Conservation (phyloP, 2,329 filamentous ascomycete species). For the Stagonosporopsis chrysanthemi region DNA sequence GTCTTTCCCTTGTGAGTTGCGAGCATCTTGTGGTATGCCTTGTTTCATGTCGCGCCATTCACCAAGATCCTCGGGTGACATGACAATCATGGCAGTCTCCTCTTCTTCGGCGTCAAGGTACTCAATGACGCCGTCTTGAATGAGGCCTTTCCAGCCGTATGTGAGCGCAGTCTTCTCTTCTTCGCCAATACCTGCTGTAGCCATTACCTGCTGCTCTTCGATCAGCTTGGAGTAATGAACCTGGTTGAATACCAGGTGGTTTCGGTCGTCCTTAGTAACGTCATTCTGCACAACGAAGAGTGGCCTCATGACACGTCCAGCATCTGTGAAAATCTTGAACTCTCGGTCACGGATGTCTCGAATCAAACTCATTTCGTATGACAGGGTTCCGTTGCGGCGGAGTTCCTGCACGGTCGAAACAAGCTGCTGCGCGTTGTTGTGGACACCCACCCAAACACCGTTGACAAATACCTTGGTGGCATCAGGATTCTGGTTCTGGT, state of each 20-base stretch:
- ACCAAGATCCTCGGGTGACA: conserved; percentile 95
- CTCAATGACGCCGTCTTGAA: conserved; percentile 86
- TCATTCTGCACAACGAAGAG: conserved; percentile 94
- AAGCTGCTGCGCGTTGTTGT: conserved; percentile 85
- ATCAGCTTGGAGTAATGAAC: conserved; percentile 80
- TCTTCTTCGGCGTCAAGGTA: conserved; percentile 98
- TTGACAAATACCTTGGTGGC: conserved; percentile 99
- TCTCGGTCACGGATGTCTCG: conserved; percentile 96
- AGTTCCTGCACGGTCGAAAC: conserved; percentile 80
- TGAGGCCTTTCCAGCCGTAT: conserved; percentile 88
- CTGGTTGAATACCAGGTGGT: conserved; percentile 80
- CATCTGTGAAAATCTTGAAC: conserved; percentile 98
- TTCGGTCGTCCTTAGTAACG: conserved; percentile 74
- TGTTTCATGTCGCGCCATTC: conserved; percentile 58
- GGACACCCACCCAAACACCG: conserved; percentile 96
- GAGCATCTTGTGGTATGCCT: conserved; percentile 38
- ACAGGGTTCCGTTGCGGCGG: conserved; percentile 81
- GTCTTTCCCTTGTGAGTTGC: conserved; percentile 69
- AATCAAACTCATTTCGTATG: conserved; percentile 91
- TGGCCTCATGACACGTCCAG: conserved; percentile 91
- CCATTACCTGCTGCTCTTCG: conserved; percentile 70
- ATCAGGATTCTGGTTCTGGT: conserved; percentile 72
- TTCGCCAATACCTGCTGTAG: conserved; percentile 61
- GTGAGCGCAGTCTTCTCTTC: conserved; percentile 66
- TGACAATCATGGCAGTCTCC: conserved; percentile 98